Base-by-base conservation (phyloP, 805 yeast species). In the Lachancea sp. region DNA sequence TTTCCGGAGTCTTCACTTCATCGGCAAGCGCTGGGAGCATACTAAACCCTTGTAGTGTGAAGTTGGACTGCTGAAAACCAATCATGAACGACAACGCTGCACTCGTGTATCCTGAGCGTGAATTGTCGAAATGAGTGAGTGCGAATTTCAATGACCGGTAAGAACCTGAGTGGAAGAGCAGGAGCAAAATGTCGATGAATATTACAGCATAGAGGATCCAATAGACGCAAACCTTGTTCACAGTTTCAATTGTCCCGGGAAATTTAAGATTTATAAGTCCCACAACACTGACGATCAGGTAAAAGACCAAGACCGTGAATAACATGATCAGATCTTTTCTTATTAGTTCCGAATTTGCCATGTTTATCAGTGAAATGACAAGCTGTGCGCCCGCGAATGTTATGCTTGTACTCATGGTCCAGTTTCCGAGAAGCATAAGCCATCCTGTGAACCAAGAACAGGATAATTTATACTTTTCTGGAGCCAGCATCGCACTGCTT, bases 391-490 rank as follows among this genome's bases (percentile, higher is more conserved):
- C 93, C 2, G 86, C 82, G 62, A 81, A 85, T 18, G 85, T 73
- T 42, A 82, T 81, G 48, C 86, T 78, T 3, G 82, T 78, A 47
- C 85, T 78, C 75, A 82, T 83, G 2, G 87, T 75, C 86, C 88
- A 80, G 57, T 82, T 84, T 0, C 93, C 93, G 20, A 85, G 70
- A 16, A 84, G 66, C 42, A 83, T 65, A 49, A 79, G 75, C 85
- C 90, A 85, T 0, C 93, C 93, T 0, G 87, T 82, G 55, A 75
- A 78, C 91, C 91, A 85, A 2, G 88, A 79, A 40, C 81, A 69
- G 4, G 77, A 59, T 32, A 73, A 62, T n/a, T 84, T 73, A 48
- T 78, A 75, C 38, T 69, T 69, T 12, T 76, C 77, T 44, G 74
- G 75, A 15, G 88, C 80, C 35, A 85, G 64, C 47, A 85, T 76